Evolutionary conservation across 352 stramenopile species (phyloP).

Genomic region (Halophytophthora polymorphica): DNA sequence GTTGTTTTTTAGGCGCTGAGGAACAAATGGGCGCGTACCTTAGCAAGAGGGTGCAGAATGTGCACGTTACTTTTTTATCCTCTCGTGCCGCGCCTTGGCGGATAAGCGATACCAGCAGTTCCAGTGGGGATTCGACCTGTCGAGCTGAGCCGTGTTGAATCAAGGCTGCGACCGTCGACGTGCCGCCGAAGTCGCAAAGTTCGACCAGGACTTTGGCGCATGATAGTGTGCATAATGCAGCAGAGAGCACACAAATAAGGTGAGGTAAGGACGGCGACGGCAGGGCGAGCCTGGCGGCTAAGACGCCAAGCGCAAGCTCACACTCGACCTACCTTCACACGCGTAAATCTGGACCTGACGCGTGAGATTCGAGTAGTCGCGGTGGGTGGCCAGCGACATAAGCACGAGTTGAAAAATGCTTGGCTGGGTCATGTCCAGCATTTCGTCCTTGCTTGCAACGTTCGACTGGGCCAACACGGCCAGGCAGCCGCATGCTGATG

Average conservation of each 20-base stretch:
- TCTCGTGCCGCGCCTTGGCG: slow-evolving; percentile 54
- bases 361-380: slow-evolving; percentile 69
- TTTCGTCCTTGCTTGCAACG: slow-evolving; percentile 55
- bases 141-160: slow-evolving; percentile 23
- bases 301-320: background rate
- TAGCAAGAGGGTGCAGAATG: slow-evolving; percentile 57
- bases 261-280: no score
- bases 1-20: no score
- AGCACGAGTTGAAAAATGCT: slow-evolving; percentile 45
- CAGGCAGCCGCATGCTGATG: slow-evolving; percentile 60
- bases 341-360: slow-evolving; percentile 80
- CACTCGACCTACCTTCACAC: slow-evolving; percentile 48
- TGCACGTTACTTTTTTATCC: slow-evolving; percentile 74
- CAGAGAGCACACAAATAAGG: background rate
- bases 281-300: no score
- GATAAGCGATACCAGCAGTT: slow-evolving; percentile 44
- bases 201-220: slow-evolving; percentile 47
- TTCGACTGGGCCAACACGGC: slow-evolving; percentile 57
- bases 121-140: slow-evolving; percentile 27
- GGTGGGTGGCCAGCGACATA: slow-evolving; percentile 45
- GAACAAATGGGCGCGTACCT: slow-evolving; percentile 32
- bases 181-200: slow-evolving; percentile 55
- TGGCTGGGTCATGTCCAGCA: slow-evolving; percentile 38
- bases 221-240: background rate
- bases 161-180: slow-evolving; percentile 29